Evolutionary conservation across 1,139 yeast species (phyloP), one percentile per base, ranked within the genome.

Genomic region (Taiozyma sp.): DNA sequence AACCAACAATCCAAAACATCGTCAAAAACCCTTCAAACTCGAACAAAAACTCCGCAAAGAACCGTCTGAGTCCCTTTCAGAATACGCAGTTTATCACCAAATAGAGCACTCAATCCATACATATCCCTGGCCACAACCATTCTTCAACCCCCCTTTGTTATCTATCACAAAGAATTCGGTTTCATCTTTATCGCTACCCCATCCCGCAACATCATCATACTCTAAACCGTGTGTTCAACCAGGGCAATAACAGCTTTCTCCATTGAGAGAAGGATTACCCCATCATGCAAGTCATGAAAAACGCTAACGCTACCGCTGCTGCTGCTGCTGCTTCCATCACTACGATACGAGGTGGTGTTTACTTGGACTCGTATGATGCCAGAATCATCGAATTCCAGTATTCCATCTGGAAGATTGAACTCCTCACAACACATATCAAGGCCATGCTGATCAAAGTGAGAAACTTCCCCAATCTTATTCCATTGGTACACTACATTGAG

Each of bases 401-500:
- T 47, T 63, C 67, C 3, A 54, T 62, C 3, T 50, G 60, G 34
- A 71, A 70, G 49, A 52, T 68, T 8, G 60, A 60, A 41, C 53
- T 55, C 32, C 50, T 64, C 16, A 49, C 62, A 3, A 55, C 55
- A 1, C 53, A 55, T 11, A 52, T 62, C n/a, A 62, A 57, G 48
- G 59, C 59, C 6, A 47, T 65, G 37, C 58, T 57, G 40, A 63
- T 61, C 48, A 62, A 57, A 32, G 49, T 54, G 28, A 53, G 55
- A 46, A 47, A 54, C 45, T 29, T 29, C 30, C 11, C 53, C 35
- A 9, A 43, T n/a, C 28, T 50, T 6, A 44, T 62, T 1, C 67
- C 70, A 1, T 57, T 69, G 11, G 50, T 67, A 5, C 66, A 64
- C 40, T 58, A 62, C 35, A 57, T 68, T n/a, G 53, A 63, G 3